Base-by-base conservation (phyloP, 2,329 filamentous ascomycete species). In the Sporothrix schenckii region DNA sequence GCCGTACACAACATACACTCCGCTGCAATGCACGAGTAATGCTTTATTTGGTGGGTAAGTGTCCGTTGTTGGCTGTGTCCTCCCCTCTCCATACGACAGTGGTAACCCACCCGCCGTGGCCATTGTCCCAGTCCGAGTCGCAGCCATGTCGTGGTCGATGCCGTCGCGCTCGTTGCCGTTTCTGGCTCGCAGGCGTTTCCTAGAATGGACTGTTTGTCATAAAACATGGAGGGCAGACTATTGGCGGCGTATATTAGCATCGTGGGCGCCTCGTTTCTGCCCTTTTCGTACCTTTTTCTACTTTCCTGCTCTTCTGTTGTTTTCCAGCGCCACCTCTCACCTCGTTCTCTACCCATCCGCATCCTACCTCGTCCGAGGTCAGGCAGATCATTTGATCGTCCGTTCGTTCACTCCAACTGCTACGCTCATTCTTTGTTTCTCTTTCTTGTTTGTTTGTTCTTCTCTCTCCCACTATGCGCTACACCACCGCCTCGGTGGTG, bases 351-450 rank as follows among this genome's bases (percentile, higher is more conserved):
- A 52, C 49, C 30, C 14, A 4, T 16, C 50, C 39, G 16, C 50
- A 41, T 24, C 63, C 44, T 52, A 39, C 63, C 49, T 66, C 63
- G 49, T 24, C 30, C 50, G 63, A 66, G 63, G 63, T 44, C 2
- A 61, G 56, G 47, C 6, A 52, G n/a, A 66, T 30, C 24, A 24
- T 41, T 30, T 47, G n/a, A 16, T 56, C 50, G 47, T 56, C 52
- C 52, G 34, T 56, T 56, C 50, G 34, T 47, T 47, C 9, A 41
- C 9, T 19, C 41, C 53, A 54, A 16, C 2, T 52, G 7, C 4
- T 21, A 54, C 49, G 50, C 21, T 27, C 21, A 13, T 50, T 53
- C 14, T 53, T 34, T 14, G 1, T 39, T 67, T 75, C 74, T 39
- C 39, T 41, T 68, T 34, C 6, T 34, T n/a, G 3, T 30, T 21